Percentiles rank a stretch among this genome's conserved stretches.
phyloP scores from a whole-genome alignment of 2,329 filamentous ascomycete species.

The Talaromyces funiculosus region DNA sequence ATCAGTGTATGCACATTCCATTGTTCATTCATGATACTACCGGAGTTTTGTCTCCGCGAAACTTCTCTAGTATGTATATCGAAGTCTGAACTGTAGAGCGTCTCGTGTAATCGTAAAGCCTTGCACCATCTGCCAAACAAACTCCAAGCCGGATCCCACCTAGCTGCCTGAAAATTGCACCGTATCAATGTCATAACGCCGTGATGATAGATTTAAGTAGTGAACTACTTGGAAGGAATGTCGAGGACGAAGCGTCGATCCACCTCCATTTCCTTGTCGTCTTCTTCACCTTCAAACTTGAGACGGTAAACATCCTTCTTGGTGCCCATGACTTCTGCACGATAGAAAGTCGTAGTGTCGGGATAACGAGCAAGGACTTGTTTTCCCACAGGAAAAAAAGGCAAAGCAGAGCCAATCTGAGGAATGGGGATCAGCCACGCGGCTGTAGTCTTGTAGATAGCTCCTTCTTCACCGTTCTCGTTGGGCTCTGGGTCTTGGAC shows the following conservation, averaged over 20 bases:
- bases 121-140: neutral
- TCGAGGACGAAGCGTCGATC: conserved; percentile 72
- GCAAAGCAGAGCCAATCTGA: conserved; percentile 52
- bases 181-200: neutral
- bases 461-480: conserved; percentile 57
- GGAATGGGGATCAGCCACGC: conserved; percentile 74
- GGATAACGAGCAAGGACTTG: conserved; percentile 74
- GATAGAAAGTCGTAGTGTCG: conserved; percentile 79
- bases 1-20: neutral
- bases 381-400: conserved; percentile 60
- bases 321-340: conserved; percentile 71
- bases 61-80: neutral
- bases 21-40: neutral
- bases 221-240: conserved; percentile 48
- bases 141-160: conserved; percentile 1
- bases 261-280: conserved; percentile 68
- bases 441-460: conserved; percentile 62
- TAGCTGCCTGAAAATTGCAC: conserved; percentile 3
- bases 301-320: conserved; percentile 51
- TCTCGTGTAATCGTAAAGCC: neutral
- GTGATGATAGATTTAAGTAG: neutral
- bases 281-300: conserved; percentile 73
- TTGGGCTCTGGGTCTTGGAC: conserved; percentile 76
- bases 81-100: neutral
- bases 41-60: neutral